Evolutionary conservation across 129 eudicot genomes (phyloP), one percentile per base, ranked within the genome.

Genomic region (Lactuca saligna): DNA sequence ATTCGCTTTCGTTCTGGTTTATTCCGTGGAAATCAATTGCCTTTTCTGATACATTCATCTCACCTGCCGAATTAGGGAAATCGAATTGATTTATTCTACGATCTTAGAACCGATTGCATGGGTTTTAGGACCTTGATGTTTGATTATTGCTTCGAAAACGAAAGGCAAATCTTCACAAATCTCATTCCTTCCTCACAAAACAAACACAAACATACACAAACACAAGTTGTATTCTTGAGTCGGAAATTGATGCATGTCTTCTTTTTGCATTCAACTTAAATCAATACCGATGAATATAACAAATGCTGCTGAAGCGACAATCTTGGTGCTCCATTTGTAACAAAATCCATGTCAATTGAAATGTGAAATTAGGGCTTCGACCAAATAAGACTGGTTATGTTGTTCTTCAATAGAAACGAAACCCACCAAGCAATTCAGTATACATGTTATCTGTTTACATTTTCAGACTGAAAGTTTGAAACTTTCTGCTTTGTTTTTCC

Each of bases 41-140:
- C 51, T 46, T 46, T 46, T 46, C 48, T 2, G 9, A 11, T 42
- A 8, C 49, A 8, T 8, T 7, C 9, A 42, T 42, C 14, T 42
- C 49, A 42, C 49, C 49, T 9, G 13, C 13, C 51, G 51, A 46
- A 46, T 46, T 46, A 46, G 51, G 51, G 51, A 46, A 46, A 10
- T 46, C 9, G 38, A 35, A 35, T 39, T 75, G 63, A 56, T 49
- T 73, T 58, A 8, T 38, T 62, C 5, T 12, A 54, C 17, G 65
- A 15, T 69, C 5, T 5, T 74, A 32, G 41, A 64, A 31, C 65
- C 56, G 31, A 39, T 56, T 64, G 51, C 65, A 73, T 73, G 72
- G 51, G 65, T 74, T 10, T 42, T 7, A 61, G 48, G 29, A 20
- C 17, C 38, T 72, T 7, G 15, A 6, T 39, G 8, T 39, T 7